Evolutionary conservation across 768 basidiomycete genomes (phyloP).

Genomic region (Suillus paluster): DNA sequence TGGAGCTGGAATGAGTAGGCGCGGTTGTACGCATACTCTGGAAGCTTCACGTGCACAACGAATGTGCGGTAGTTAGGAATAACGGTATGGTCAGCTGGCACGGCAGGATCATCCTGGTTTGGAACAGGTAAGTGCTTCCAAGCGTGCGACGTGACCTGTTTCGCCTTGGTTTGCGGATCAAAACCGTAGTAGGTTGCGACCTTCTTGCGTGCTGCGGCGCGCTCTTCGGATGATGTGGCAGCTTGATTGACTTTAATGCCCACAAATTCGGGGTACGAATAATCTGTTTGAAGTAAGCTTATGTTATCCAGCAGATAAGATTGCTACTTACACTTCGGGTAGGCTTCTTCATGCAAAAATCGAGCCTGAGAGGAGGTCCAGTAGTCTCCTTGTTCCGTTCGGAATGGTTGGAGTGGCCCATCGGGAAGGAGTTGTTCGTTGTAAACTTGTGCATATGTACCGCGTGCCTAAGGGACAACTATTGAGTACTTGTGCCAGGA

Average conservation of each 20-base stretch:
- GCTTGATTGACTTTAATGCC: slow-evolving; percentile 31
- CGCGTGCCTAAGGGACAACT: slow-evolving; percentile 14
- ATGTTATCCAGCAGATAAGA: neutral
- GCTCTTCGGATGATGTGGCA: slow-evolving; percentile 15
- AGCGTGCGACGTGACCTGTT: slow-evolving; percentile 1
- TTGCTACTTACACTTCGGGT: slow-evolving; percentile 24
- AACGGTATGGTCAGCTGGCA: slow-evolving; percentile 21
- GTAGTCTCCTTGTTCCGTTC: slow-evolving; percentile 26
- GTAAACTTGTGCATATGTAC: slow-evolving; percentile 28
- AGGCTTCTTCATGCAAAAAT: slow-evolving; percentile 22
- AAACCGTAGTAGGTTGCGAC: slow-evolving; percentile 29
- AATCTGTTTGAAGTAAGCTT: slow-evolving; percentile 18
- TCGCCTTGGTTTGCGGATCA: slow-evolving; percentile 21
- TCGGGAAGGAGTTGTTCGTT: slow-evolving; percentile 24
- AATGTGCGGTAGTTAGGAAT: slow-evolving; percentile 30
- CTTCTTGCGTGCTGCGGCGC: slow-evolving; percentile 23
- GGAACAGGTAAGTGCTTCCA: slow-evolving; percentile 26
- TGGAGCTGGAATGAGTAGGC: slow-evolving; percentile 29
- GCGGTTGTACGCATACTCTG: slow-evolving; percentile 26
- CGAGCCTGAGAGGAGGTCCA: slow-evolving; percentile 30
- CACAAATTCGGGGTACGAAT: slow-evolving; percentile 30
- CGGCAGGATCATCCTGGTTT: neutral
- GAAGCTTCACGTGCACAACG: slow-evolving; percentile 27
- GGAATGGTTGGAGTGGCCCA: slow-evolving; percentile 29
- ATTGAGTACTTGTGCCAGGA: neutral